Evolutionary conservation across 1,139 yeast genomes (phyloP).

Genomic region (Yamadazyma aaseri): DNA sequence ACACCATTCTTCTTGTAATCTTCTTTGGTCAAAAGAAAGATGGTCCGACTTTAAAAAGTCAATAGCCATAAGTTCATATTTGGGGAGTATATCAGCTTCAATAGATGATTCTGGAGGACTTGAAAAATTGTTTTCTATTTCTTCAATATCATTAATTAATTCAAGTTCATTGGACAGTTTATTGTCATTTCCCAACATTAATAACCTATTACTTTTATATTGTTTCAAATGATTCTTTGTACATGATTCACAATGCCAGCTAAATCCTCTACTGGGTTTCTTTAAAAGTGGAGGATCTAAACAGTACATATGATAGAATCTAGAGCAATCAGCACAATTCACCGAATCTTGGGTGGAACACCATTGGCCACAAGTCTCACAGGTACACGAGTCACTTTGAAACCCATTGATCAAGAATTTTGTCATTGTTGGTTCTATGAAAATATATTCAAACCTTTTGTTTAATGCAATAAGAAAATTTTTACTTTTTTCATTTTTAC

Average conservation of each 20-base stretch:
- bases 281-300: constrained; percentile 79
- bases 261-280: constrained; percentile 85
- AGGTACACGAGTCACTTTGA: constrained; percentile 50
- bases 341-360: constrained; percentile 74
- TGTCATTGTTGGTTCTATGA: constrained; percentile 70
- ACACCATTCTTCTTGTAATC: constrained; percentile 71
- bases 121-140: not conserved
- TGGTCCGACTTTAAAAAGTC: constrained; percentile 50
- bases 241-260: constrained; percentile 91
- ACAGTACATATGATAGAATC: constrained; percentile 76
- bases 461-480: constrained; percentile 62
- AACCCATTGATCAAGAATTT: constrained; percentile 65
- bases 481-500: constrained; percentile 36
- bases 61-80: constrained; percentile 60
- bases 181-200: constrained; percentile 47
- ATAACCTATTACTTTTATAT: constrained; percentile 28
- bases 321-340: constrained; percentile 76
- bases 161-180: constrained; percentile 38
- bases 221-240: constrained; percentile 42
- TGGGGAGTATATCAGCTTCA: constrained; percentile 37
- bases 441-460: constrained; percentile 70
- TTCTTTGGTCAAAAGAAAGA: constrained; percentile 44
- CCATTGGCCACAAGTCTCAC: constrained; percentile 83
- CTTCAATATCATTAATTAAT: constrained; percentile 6
- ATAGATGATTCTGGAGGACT: constrained; percentile 5